Conservation (phyloP, 331 rosid species). For the Telfairia occidentalis region DNA sequence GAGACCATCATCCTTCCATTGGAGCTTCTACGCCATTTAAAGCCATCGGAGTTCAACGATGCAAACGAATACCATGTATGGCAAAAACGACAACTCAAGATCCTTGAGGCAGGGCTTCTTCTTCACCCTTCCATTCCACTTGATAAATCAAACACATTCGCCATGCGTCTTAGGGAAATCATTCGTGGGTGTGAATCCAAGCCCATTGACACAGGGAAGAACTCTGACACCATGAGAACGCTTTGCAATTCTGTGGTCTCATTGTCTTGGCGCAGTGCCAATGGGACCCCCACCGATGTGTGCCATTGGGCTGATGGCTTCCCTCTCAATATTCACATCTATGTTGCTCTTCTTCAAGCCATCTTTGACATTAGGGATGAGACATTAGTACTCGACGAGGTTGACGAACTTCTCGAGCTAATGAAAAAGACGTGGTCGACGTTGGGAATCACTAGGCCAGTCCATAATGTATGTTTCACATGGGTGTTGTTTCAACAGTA, state of each 20-base stretch:
- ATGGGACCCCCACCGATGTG: constrained; percentile 62
- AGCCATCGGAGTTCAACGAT: constrained; percentile 77
- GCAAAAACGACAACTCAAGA: constrained; percentile 77
- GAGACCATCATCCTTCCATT: constrained; percentile 92
- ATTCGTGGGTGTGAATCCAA: constrained; percentile 27
- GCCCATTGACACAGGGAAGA: constrained; percentile 59
- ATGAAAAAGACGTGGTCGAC: constrained; percentile 86
- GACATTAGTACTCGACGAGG: constrained; percentile 78
- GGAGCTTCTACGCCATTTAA: constrained; percentile 72
- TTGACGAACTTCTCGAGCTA: constrained; percentile 79
- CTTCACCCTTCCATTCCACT: constrained; percentile 51
- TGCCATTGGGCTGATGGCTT: constrained; percentile 96
- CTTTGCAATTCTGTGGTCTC: constrained; percentile 83
- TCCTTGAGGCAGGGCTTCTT: constrained; percentile 69
- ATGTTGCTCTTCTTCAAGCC: constrained; percentile 57
- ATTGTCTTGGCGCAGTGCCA: constrained; percentile 68
- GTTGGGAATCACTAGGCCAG: constrained; percentile 47
- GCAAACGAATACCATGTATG: constrained; percentile 66
- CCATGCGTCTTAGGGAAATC: constrained; percentile 64
- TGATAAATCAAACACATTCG: constrained; percentile 48
- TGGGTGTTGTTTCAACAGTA: constrained; percentile 83
- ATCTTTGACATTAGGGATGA: constrained; percentile 69
- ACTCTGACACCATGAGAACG: constrained; percentile 77
- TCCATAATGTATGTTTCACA: constrained; percentile 70
- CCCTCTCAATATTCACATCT: constrained; percentile 67